phyloP scores from a whole-genome alignment of 2,329 filamentous ascomycete species.

The Teratosphaeriaceae sp. region DNA sequence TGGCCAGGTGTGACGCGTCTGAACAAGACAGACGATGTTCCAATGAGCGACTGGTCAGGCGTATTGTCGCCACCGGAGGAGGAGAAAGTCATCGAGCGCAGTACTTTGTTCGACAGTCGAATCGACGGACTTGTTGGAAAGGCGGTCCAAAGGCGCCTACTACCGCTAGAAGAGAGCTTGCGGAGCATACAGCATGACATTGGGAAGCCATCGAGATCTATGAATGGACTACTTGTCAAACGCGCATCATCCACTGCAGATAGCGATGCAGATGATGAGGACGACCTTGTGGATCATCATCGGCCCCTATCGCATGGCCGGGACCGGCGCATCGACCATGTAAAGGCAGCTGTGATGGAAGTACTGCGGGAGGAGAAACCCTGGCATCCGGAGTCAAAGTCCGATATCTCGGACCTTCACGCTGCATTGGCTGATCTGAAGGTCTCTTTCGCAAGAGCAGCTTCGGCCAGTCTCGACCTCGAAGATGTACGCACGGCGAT shows the following conservation, averaged over 20 bases:
- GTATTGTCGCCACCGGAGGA: conserved; percentile 77
- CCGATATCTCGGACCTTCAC: conserved; percentile 36
- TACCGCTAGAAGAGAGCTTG: conserved; percentile 74
- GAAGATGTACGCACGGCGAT: conserved; percentile 36
- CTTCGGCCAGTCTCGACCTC: conserved; percentile 38
- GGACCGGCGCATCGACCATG: conserved; percentile 76
- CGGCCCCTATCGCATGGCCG: conserved; percentile 71
- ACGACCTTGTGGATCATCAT: conserved; percentile 45
- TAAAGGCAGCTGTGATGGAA: conserved; percentile 53
- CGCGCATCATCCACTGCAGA: conserved; percentile 49
- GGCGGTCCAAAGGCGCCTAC: conserved; percentile 67
- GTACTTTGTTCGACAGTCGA: conserved; percentile 83
- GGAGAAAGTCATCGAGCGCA: conserved; percentile 71
- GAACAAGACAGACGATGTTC: conserved; percentile 56
- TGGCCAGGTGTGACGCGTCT: conserved; percentile 50
- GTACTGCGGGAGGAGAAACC: conserved; percentile 46
- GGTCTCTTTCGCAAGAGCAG: conserved; percentile 40
- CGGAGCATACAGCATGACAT: conserved; percentile 56
- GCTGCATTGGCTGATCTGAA: conserved; percentile 43
- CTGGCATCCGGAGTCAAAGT: conserved; percentile 15
- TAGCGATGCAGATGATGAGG: conserved; percentile 92
- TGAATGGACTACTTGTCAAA: conserved; percentile 33
- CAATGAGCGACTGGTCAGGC: conserved; percentile 87
- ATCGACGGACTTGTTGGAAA: conserved; percentile 80
- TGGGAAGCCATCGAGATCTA: conserved; percentile 58